Percentiles rank a stretch among this genome's conserved stretches.
Conservation (phyloP, 1,139 yeast species). For the Debaryomyces subglobosus region DNA sequence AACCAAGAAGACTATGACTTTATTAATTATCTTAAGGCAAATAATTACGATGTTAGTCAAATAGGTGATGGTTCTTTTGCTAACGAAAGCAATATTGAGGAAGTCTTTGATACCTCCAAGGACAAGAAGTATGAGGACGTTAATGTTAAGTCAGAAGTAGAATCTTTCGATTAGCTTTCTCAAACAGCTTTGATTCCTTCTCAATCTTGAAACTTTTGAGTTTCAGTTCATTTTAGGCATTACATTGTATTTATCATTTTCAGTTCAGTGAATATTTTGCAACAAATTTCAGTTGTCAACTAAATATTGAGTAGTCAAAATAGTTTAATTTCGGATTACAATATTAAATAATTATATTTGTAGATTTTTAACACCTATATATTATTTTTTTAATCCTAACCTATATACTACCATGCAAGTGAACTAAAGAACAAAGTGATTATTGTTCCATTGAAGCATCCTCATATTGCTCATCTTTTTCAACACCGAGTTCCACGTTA, state of each 20-base stretch:
- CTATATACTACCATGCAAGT: not conserved
- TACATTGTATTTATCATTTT: not conserved
- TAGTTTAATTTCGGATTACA: not conserved
- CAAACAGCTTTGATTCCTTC: too few species aligned
- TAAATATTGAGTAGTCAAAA: not conserved
- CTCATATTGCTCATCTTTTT: constrained; percentile 16
- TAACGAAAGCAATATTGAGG: constrained; percentile 17
- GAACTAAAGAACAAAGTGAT: not conserved
- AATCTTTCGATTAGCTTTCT: not conserved
- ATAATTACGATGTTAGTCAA: constrained; percentile 60
- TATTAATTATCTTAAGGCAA: constrained; percentile 58
- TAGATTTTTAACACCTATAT: not conserved
- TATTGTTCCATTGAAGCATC: constrained; percentile 18
- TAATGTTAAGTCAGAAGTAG: constrained; percentile 1
- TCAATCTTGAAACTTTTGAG: not conserved
- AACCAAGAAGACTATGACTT: constrained; percentile 75
- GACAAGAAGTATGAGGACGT: not conserved
- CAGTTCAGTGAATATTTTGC: too few species aligned
- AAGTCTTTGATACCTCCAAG: constrained; percentile 5
- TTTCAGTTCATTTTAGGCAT: not conserved
- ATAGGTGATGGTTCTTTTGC: constrained; percentile 41
- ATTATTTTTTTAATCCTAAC: not conserved
- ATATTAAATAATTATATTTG: not conserved
- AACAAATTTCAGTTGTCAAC: not conserved
- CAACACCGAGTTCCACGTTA: constrained; percentile 9